Evolutionary conservation across 257 asterid genomes (phyloP).

Genomic region (Gardenia jasminoides): DNA sequence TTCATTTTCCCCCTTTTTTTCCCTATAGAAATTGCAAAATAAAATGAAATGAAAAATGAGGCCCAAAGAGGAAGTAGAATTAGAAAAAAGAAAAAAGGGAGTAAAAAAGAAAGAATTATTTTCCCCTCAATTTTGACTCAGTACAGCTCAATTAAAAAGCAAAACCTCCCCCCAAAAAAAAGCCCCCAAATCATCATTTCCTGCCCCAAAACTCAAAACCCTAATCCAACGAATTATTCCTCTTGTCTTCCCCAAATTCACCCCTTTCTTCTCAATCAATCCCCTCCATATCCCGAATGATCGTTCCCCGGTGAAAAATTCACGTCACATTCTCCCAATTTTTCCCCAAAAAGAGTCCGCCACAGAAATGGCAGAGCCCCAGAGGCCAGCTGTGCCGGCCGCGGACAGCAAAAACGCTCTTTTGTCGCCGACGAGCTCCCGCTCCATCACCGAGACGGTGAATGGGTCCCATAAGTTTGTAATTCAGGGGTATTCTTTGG

Average conservation of each 20-base stretch:
- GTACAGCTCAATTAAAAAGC: background rate
- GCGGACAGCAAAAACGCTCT: constrained; percentile 14
- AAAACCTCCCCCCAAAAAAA: background rate
- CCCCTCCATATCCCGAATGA: constrained; percentile 15
- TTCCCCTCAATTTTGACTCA: background rate
- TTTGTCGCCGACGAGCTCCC: constrained; percentile 57
- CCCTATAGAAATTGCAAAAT: too few relatives aligned
- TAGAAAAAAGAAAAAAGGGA: background rate
- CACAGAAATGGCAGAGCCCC: constrained; percentile 17
- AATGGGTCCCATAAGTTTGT: constrained; percentile 75
- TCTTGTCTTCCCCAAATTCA: background rate
- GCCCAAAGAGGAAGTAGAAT: background rate
- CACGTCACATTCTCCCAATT: background rate
- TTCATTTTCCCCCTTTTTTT: too few relatives aligned
- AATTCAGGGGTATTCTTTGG: constrained; percentile 77
- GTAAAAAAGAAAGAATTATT: background rate
- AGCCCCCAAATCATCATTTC: background rate
- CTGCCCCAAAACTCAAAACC: constrained; percentile 9
- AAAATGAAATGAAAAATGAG: background rate
- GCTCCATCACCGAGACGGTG: constrained; percentile 67
- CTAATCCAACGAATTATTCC: constrained; percentile 1
- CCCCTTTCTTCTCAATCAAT: background rate
- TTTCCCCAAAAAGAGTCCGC: background rate
- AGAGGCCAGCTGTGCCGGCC: constrained; percentile 11
- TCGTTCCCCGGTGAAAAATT: constrained; percentile 3